phyloP scores from a whole-genome alignment of 345 rosid species.

The Triadica sebifera region DNA sequence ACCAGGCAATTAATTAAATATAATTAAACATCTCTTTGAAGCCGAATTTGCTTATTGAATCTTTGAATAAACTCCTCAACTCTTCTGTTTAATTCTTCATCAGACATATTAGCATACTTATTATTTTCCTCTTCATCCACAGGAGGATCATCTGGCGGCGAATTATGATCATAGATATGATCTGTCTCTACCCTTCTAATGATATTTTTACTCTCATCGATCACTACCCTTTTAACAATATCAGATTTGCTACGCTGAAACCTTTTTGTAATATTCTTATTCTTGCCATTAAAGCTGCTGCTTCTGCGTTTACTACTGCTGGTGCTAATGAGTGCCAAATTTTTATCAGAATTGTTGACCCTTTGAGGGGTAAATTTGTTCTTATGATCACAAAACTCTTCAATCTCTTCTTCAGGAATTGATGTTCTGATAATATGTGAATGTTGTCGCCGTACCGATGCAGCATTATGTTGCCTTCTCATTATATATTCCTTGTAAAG shows the following conservation, averaged over 20 bases:
- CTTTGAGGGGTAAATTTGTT: background rate
- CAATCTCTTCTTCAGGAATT: conserved; percentile 10
- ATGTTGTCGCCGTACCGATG: conserved; percentile 13
- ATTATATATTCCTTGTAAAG: conserved; percentile 33
- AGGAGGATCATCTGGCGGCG: background rate
- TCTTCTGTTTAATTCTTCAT: conserved; percentile 66
- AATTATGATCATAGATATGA: background rate
- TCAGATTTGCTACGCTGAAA: conserved; percentile 45
- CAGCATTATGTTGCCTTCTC: conserved; percentile 19
- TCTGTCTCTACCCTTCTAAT: conserved; percentile 16
- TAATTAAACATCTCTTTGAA: conserved; percentile 30
- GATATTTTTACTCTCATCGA: conserved; percentile 33
- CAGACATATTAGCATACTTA: conserved; percentile 62
- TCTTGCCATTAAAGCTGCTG: conserved; percentile 2
- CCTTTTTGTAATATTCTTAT: conserved; percentile 8
- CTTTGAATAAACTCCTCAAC: conserved; percentile 71
- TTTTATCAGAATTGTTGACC: conserved; percentile 16
- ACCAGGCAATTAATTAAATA: background rate
- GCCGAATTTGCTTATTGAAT: conserved; percentile 57
- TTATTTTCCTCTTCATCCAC: conserved; percentile 31
- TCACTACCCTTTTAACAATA: conserved; percentile 24
- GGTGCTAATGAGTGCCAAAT: background rate
- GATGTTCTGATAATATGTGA: conserved; percentile 4
- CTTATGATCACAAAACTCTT: background rate
- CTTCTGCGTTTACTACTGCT: too few species aligned